Evolutionary conservation across 495 filamentous ascomycete species (phyloP).

Genomic region (Glonium stellatum): DNA sequence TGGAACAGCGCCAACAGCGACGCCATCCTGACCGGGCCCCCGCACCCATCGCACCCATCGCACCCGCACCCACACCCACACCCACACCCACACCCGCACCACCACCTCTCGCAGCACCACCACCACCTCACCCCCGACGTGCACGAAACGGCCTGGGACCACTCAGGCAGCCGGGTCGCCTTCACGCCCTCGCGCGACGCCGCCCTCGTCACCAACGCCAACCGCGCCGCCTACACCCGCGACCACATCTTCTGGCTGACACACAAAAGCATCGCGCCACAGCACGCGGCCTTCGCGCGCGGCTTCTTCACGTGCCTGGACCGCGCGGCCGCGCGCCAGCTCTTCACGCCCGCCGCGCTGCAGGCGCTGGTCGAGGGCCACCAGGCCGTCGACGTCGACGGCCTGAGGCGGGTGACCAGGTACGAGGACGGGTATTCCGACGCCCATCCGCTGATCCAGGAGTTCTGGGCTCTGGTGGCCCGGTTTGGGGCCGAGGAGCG

Average conservation of each 20-base stretch:
- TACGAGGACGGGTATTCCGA: constrained; percentile 76
- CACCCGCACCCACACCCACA: no score
- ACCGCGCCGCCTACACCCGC: constrained; percentile 69
- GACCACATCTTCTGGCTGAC: constrained; percentile 87
- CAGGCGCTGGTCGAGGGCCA: constrained; percentile 75
- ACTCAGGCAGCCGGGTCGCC: neutral
- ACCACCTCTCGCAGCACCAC: no score
- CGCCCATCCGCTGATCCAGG: constrained; percentile 55
- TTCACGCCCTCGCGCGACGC: constrained; percentile 39
- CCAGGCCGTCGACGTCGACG: constrained; percentile 65
- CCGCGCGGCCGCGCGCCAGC: constrained; percentile 55
- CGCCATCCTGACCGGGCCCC: no score
- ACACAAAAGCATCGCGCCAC: constrained; percentile 64
- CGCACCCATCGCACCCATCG: no score
- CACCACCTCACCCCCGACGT: neutral
- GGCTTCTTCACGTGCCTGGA: constrained; percentile 78
- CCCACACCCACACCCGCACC: no score
- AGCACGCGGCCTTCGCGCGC: constrained; percentile 70
- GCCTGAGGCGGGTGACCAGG: constrained; percentile 58
- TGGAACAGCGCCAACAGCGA: neutral
- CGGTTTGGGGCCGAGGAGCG: constrained; percentile 59
- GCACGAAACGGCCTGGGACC: neutral
- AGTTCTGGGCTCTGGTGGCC: constrained; percentile 79
- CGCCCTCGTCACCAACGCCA: constrained; percentile 63
- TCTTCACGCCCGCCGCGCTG: constrained; percentile 64